Conservation (phyloP, 352 stramenopile genomes). For the Globisporangium orthogonon region DNA sequence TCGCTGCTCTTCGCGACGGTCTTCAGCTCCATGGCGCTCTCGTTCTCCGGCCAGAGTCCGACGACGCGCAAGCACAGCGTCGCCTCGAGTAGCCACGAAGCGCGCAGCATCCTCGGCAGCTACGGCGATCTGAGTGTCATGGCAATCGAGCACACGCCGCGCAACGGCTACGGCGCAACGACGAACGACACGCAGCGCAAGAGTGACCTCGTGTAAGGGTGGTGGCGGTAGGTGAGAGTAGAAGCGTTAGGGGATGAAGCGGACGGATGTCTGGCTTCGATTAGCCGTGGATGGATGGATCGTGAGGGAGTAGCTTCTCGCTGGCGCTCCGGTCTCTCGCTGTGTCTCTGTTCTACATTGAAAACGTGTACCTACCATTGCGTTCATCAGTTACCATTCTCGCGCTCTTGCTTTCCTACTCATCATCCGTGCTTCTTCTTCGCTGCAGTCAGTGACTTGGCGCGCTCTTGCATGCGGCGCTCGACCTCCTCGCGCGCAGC, state of each 20-base stretch:
- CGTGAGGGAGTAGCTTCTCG: too few relatives aligned
- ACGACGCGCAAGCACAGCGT: slow-evolving; percentile 9
- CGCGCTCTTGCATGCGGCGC: slow-evolving; percentile 55
- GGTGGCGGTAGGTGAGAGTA: too few relatives aligned
- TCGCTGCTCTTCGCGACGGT: slow-evolving; percentile 32
- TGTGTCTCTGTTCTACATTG: too few relatives aligned
- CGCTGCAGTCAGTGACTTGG: slow-evolving; percentile 38
- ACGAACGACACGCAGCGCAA: not conserved
- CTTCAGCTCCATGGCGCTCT: slow-evolving; percentile 37
- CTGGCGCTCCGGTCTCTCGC: too few relatives aligned
- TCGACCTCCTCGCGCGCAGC: slow-evolving; percentile 73
- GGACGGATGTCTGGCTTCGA: not conserved
- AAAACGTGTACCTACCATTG: too few relatives aligned
- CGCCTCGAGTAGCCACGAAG: slow-evolving; percentile 2
- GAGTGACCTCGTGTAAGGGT: slow-evolving; percentile 2
- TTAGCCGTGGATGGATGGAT: not conserved
- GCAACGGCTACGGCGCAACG: not conserved
- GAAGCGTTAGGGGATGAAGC: not conserved
- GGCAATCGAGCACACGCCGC: not conserved
- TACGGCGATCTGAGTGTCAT: slow-evolving; percentile 7
- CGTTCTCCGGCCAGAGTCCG: slow-evolving; percentile 17
- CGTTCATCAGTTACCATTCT: not conserved
- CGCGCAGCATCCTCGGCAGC: slow-evolving; percentile 3
- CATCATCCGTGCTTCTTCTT: slow-evolving; percentile 54
- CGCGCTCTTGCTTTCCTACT: too few relatives aligned